These are phyloP conservation scores for Sporothrix globosa DNA, from an alignment of 2,329 filamentous ascomycete species.

Conservation along the genomic window DNA sequence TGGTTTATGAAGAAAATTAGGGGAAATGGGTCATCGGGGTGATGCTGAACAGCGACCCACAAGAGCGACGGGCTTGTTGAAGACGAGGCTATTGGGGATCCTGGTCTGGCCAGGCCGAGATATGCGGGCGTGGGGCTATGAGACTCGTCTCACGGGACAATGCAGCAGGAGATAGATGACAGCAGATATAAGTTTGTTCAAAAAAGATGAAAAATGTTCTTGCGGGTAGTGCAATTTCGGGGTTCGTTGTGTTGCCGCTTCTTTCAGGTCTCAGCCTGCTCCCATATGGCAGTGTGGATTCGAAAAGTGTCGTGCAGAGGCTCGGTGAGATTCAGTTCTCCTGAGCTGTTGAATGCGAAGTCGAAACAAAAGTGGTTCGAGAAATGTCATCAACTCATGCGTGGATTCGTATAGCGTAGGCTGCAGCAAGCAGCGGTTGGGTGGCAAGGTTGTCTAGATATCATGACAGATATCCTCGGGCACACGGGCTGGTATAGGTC, in stretches of 20 bases:
- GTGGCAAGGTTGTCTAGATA: conserved; percentile 19
- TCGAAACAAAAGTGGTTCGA: background rate
- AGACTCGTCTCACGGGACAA: background rate
- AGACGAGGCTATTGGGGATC: conserved; percentile 25
- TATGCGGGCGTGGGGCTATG: conserved; percentile 2
- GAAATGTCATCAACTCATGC: background rate
- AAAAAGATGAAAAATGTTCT: background rate
- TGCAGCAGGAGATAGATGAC: background rate
- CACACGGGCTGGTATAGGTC: conserved; percentile 1
- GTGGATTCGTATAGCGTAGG: background rate
- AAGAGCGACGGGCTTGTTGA: background rate
- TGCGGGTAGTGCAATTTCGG: background rate
- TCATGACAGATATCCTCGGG: background rate
- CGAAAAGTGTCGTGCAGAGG: background rate
- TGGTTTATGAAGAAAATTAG: background rate
- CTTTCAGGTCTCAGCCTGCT: background rate
- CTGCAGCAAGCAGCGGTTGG: background rate
- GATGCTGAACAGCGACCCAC: conserved; percentile 4
- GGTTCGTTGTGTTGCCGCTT: background rate
- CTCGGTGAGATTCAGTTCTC: no score
- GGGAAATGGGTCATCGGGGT: background rate
- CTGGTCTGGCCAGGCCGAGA: conserved; percentile 9
- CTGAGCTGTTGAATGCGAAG: conserved; percentile 5
- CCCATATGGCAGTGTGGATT: background rate
- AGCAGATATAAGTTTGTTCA: background rate